Conservation (phyloP, 495 filamentous ascomycete genomes). For the Penicillium nucicola region DNA sequence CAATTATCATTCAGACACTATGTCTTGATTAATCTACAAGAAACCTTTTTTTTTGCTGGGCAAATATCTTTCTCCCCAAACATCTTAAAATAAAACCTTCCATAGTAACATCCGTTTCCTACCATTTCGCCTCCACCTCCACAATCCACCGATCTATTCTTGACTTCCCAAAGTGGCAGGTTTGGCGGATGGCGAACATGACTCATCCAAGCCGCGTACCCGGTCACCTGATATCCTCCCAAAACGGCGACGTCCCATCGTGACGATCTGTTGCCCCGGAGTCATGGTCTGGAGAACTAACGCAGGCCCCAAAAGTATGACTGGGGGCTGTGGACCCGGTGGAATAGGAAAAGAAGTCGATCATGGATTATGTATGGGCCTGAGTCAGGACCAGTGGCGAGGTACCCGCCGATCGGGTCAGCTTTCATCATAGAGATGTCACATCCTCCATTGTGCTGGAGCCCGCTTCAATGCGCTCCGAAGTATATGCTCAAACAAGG, state of each 20-base stretch:
- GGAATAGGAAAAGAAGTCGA: neutral
- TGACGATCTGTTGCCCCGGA: neutral
- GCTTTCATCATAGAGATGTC: constrained; percentile 15
- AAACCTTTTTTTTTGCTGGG: constrained; percentile 18
- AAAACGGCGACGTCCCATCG: neutral
- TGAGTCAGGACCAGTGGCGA: constrained; percentile 7
- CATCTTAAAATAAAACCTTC: neutral
- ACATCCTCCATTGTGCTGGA: neutral
- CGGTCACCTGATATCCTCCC: constrained; percentile 2
- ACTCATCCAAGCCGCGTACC: constrained; percentile 10
- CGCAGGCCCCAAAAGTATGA: constrained; percentile 1
- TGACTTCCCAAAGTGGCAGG: neutral
- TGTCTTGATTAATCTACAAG: constrained; percentile 1
- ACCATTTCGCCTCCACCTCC: neutral
- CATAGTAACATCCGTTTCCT: neutral
- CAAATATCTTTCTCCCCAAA: constrained; percentile 1
- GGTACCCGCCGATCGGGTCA: neutral
- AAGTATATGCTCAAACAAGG: neutral
- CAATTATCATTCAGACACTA: constrained; percentile 3
- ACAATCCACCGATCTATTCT: constrained; percentile 5
- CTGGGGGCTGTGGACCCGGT: neutral
- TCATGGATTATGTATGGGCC: neutral
- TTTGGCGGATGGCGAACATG: constrained; percentile 3
- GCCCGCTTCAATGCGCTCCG: neutral
- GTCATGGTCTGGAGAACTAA: constrained; percentile 2